A percentile compares a stretch with the other conserved stretches of the same genome.
Conservation (phyloP, 371 early-diverging fungal species). For the Mucor racemosus region DNA sequence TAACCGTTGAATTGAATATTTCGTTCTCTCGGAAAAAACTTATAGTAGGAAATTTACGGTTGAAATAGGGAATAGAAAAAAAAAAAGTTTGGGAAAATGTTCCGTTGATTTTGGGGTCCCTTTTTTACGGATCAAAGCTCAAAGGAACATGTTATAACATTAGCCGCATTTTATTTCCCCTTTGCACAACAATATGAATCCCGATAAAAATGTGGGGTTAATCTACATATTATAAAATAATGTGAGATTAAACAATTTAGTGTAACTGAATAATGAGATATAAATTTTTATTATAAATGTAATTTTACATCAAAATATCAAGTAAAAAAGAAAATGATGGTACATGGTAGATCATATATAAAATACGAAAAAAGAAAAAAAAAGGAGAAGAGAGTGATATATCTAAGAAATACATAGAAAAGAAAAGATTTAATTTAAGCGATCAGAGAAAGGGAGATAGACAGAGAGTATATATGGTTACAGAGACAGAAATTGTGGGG, state of each 20-base stretch:
- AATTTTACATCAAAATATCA: neutral
- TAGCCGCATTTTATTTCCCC: neutral
- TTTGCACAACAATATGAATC: neutral
- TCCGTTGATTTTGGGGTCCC: neutral
- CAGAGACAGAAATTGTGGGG: neutral
- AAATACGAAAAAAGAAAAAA: too few relatives aligned
- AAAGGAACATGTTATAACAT: neutral
- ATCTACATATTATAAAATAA: too few relatives aligned
- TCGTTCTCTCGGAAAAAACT: slow-evolving; percentile 3
- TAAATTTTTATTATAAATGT: neutral
- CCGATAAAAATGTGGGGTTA: slow-evolving; percentile 5
- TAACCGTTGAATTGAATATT: neutral
- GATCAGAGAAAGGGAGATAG: neutral
- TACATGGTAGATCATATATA: neutral
- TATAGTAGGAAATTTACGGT: neutral
- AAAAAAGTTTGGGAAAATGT: neutral
- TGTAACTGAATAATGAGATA: neutral
- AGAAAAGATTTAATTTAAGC: neutral
- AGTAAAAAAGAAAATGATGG: neutral
- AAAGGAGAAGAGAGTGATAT: neutral
- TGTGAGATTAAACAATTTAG: neutral
- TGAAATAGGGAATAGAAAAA: neutral
- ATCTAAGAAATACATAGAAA: slow-evolving; percentile 1
- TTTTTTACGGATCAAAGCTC: neutral
- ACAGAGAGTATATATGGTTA: neutral